Base-by-base conservation (phyloP, 805 yeast genomes). In the Yarrowia bubula region DNA sequence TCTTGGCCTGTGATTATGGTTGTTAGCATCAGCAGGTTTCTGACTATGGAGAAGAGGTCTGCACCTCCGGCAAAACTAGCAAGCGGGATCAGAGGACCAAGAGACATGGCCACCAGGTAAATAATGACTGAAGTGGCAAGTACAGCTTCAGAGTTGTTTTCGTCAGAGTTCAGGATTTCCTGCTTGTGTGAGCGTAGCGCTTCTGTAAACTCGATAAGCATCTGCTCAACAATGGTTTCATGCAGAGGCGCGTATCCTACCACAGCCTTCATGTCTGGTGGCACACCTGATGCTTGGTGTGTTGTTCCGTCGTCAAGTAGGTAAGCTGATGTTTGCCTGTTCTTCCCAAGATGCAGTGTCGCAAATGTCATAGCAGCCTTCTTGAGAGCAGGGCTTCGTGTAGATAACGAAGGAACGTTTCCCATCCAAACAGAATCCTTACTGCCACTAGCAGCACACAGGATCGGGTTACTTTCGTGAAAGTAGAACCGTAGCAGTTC, bases 301-400 rank as follows among this genome's bases (percentile, higher is more conserved):
- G 13, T 15, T 1, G 39, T 17, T 4, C 62, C 62, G 14, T 55
- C 62, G 9, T 31, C 6, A 4, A 55, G 48, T 0, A 41, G 14
- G 13, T 41, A 55, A 5, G 55, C 35, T 6, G 55, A 28, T 0
- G 15, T 4, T 14, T 48, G 55, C 2, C 55, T 31, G 31, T 48
- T 48, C 32, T 35, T 48, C 18, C 55, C 55, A 4, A 48, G 41
- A 14, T 48, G 55, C 17, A 48, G 5, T 1, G 55, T 48, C 2
- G 55, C 55, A 35, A 48, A 48, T 17, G 55, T 48, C 55, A 48
- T 48, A 15, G 55, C 55, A 3, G 55, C 55, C 2, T 41, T 15
- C 22, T 48, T 48, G 41, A 48, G 41, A 11, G 55, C 55, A 0
- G 55, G 55, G 32, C 55, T 48, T 35, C 41, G 6, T 18, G 13